Conservation (phyloP, 2,329 filamentous ascomycete genomes). For the Chrysoporthe cubensis region DNA sequence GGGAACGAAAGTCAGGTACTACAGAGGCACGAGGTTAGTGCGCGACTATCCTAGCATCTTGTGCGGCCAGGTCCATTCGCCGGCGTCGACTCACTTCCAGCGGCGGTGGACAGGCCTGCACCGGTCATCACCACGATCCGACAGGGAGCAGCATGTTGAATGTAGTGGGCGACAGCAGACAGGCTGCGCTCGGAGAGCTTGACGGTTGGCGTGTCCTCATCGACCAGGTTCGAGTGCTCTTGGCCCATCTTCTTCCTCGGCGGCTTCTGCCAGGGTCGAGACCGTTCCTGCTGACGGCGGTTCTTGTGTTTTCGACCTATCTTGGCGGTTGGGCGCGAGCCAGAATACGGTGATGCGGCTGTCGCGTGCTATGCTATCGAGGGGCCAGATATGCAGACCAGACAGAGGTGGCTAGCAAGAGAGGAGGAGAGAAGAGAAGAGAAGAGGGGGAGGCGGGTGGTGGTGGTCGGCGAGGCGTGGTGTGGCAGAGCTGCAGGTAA, state of each 20-base stretch:
- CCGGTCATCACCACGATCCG: slow-evolving; percentile 88
- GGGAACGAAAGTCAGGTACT: slow-evolving; percentile 94
- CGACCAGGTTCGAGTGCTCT: slow-evolving; percentile 71
- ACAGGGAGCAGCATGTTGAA: slow-evolving; percentile 68
- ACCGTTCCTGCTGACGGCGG: slow-evolving; percentile 39
- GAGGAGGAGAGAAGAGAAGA: too few relatives aligned
- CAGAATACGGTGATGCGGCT: neutral
- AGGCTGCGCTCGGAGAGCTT: slow-evolving; percentile 72
- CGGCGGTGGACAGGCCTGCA: slow-evolving; percentile 81
- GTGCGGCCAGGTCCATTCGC: neutral
- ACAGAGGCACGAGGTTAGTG: slow-evolving; percentile 44
- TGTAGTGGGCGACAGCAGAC: slow-evolving; percentile 77
- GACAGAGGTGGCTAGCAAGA: neutral
- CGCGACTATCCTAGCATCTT: neutral
- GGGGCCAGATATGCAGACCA: neutral
- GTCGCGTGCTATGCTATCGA: neutral
- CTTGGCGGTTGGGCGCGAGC: slow-evolving; percentile 34
- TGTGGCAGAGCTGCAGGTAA: neutral
- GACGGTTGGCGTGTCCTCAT: slow-evolving; percentile 64
- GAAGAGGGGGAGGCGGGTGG: neutral
- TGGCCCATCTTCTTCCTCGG: slow-evolving; percentile 71
- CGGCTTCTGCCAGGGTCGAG: slow-evolving; percentile 30
- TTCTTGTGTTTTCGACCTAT: slow-evolving; percentile 46
- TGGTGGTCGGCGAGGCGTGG: too few relatives aligned
- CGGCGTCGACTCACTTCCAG: slow-evolving; percentile 55